Percentiles rank a stretch among this genome's conserved stretches.
Conservation (phyloP, 2,329 filamentous ascomycete species). For the Aspergillus sp. region DNA sequence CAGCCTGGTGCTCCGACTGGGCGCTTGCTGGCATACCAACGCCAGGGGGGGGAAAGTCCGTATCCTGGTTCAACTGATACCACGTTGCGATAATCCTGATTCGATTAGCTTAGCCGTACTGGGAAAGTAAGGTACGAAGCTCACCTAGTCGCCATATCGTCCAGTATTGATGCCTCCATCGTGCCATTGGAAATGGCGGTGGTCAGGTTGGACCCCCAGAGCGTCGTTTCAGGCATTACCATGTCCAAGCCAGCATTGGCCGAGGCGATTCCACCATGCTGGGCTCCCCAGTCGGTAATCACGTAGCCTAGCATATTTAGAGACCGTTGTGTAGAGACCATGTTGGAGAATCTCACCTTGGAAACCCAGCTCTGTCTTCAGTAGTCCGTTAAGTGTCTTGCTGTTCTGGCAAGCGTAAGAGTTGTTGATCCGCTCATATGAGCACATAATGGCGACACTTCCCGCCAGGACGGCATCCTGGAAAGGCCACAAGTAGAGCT, state of each 20-base stretch:
- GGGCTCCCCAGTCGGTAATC: slow-evolving; percentile 76
- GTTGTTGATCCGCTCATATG: slow-evolving; percentile 72
- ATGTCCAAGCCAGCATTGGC: slow-evolving; percentile 31
- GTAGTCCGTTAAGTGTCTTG: slow-evolving; percentile 59
- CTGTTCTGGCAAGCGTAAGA: slow-evolving; percentile 69
- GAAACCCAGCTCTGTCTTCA: slow-evolving; percentile 78
- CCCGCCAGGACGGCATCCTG: slow-evolving; percentile 68
- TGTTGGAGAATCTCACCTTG: slow-evolving; percentile 48
- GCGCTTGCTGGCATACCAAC: slow-evolving; percentile 26
- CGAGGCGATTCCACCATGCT: slow-evolving; percentile 55
- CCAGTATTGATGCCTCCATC: slow-evolving; percentile 54
- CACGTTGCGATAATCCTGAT: slow-evolving; percentile 47
- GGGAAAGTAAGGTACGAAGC: not conserved
- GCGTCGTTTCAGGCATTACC: slow-evolving; percentile 22
- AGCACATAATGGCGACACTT: slow-evolving; percentile 70
- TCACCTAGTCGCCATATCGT: slow-evolving; percentile 60
- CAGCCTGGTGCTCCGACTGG: slow-evolving; percentile 16
- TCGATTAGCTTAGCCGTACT: not conserved
- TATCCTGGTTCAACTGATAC: slow-evolving; percentile 38
- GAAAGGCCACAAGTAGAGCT: slow-evolving; percentile 68
- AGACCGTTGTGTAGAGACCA: not conserved
- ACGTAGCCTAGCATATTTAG: slow-evolving; percentile 63
- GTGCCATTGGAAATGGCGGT: slow-evolving; percentile 63
- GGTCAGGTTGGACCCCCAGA: slow-evolving; percentile 44
- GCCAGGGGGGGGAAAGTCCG: slow-evolving; percentile 21